Evolutionary conservation across 345 rosid genomes (phyloP), one percentile per base, ranked within the genome.

Genomic region (Sonneratia alba): DNA sequence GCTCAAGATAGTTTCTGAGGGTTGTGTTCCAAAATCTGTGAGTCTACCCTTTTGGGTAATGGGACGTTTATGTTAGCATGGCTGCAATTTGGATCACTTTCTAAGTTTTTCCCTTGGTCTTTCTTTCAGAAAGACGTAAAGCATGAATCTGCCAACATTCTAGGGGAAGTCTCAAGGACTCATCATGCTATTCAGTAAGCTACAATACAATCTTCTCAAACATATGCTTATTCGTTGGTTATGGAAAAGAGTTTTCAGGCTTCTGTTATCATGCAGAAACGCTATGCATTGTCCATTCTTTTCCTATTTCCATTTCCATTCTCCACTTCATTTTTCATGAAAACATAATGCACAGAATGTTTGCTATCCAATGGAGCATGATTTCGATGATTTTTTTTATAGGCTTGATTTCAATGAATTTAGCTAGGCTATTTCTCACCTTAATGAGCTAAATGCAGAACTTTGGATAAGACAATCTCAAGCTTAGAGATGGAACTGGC

Each of bases 401-500:
- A 27, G 32, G 32, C 32, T 27, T 27, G 32, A 27, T 27, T 62
- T 34, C 32, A 27, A 12, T 7, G 66, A 27, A 34, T 24, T 62
- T 34, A 32, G 14, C 38, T 62, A 3, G 18, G 27, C 13, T 32
- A 10, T 27, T 9, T n/a, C 12, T 57, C 6, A 34, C 37, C 36
- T 62, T 3, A 12, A 14, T 62, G 38, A 3, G 0, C 66, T 62
- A 15, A 72, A 64, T 59, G 73, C 83, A 92, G 98, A 77, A 86
- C 91, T 57, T 80, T 90, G 0, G 96, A 90, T 77, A 88, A 88
- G 77, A 90, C 94, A 43, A 90, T 92, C 68, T 90, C 96, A 3
- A 81, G 76, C 77, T 82, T 90, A 73, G 98, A 92, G 78, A 88
- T 83, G 92, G 98, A 92, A 67, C 74, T 92, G 71, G 94, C 89